Evolutionary conservation across 768 basidiomycete genomes (phyloP).

Genomic region (Holtermannia corniformis): DNA sequence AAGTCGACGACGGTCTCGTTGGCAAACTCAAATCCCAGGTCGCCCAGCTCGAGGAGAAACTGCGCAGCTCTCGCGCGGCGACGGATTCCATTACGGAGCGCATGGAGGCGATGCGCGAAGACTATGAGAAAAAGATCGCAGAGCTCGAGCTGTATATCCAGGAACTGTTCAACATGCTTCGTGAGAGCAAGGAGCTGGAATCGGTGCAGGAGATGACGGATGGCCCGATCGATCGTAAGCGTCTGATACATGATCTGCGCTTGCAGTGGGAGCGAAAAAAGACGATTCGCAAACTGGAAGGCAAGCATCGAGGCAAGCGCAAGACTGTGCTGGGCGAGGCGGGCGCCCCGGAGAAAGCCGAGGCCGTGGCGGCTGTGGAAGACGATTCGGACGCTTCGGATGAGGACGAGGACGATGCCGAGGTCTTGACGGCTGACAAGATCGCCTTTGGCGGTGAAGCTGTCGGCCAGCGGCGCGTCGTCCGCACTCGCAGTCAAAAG

Average conservation of each 20-base stretch:
- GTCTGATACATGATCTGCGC: conserved; percentile 53
- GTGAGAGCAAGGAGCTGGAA: conserved; percentile 64
- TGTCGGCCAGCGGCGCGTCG: conserved; percentile 12
- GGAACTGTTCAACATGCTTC: conserved; percentile 89
- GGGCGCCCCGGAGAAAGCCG: conserved; percentile 4
- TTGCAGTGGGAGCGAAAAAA: conserved; percentile 37
- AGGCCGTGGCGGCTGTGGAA: conserved; percentile 13
- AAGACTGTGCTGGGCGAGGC: conserved; percentile 3
- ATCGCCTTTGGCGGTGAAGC: conserved; percentile 17
- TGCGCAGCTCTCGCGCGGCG: conserved; percentile 67
- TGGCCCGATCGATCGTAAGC: conserved; percentile 64
- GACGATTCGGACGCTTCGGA: not conserved
- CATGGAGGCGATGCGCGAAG: conserved; percentile 62
- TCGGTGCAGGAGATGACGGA: conserved; percentile 57
- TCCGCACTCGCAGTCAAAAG: conserved; percentile 12
- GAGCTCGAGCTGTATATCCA: conserved; percentile 87
- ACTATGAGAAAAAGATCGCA: conserved; percentile 74
- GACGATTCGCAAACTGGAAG: conserved; percentile 35
- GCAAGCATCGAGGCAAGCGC: conserved; percentile 4
- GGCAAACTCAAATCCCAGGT: conserved; percentile 68
- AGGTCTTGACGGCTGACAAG: conserved; percentile 36
- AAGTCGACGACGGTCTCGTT: conserved; percentile 73
- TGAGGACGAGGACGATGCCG: conserved; percentile 36
- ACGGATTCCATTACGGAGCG: conserved; percentile 66
- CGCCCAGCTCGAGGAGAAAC: conserved; percentile 62